A percentile compares a stretch with the other conserved stretches of the same genome.
phyloP scores from a whole-genome alignment of 2,329 filamentous ascomycete genomes.

The Gyromitra esculenta region DNA sequence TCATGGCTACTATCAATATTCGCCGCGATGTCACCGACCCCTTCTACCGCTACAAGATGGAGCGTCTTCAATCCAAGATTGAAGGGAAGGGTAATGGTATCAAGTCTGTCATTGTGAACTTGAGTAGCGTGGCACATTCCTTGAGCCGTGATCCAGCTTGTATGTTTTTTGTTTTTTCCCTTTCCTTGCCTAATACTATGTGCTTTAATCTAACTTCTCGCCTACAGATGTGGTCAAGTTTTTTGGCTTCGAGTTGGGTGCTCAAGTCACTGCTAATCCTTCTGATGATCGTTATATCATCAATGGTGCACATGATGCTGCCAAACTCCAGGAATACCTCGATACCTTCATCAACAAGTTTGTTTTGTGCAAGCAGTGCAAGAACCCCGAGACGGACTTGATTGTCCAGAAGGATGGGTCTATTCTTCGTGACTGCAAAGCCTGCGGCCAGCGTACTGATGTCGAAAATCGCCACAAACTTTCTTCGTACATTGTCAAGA shows the following conservation, averaged over 20 bases:
- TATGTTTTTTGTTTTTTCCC: constrained; percentile 57
- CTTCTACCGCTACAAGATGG: constrained; percentile 99
- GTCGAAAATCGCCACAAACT: constrained; percentile 95
- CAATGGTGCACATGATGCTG: constrained; percentile 94
- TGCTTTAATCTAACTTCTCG: constrained; percentile 25
- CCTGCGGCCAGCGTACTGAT: constrained; percentile 90
- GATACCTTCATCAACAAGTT: constrained; percentile 99
- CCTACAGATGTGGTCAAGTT: constrained; percentile 89
- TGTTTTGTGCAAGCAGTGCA: constrained; percentile 99
- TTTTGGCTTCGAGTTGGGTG: constrained; percentile 98
- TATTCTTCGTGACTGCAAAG: constrained; percentile 97
- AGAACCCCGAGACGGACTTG: constrained; percentile 98
- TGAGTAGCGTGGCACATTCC: constrained; percentile 90
- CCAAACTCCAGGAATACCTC: constrained; percentile 96
- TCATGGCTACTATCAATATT: constrained; percentile 93
- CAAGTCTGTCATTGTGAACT: constrained; percentile 97
- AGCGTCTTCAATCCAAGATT: constrained; percentile 97
- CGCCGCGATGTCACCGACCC: constrained; percentile 96
- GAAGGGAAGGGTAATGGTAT: constrained; percentile 99
- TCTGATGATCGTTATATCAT: constrained; percentile 99
- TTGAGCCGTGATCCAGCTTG: constrained; percentile 88
- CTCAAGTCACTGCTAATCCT: constrained; percentile 97
- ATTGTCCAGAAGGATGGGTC: constrained; percentile 85
- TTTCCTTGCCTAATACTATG: not conserved
- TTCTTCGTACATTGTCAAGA: constrained; percentile 96